Evolutionary conservation across 2,329 filamentous ascomycete species (phyloP).

Genomic region (Ophiocordyceps polyrhachis-furcata): DNA sequence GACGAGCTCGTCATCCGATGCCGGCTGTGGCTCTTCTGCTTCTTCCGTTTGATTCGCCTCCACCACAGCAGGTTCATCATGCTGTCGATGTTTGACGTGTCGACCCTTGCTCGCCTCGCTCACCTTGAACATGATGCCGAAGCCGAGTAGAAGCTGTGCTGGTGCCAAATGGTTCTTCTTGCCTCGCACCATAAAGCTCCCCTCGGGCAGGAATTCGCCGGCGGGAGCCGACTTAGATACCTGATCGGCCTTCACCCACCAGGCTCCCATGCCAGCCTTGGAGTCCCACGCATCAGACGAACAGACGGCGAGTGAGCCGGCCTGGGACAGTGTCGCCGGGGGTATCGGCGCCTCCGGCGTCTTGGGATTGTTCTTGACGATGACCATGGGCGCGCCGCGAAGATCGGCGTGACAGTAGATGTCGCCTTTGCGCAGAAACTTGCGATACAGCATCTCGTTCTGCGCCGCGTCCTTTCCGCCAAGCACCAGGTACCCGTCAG

Average conservation of each 20-base stretch:
- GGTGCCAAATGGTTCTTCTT: conserved; percentile 86
- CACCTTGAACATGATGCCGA: conserved; percentile 73
- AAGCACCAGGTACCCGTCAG: conserved; percentile 83
- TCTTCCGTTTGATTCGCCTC: not conserved
- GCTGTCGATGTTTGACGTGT: conserved; percentile 49
- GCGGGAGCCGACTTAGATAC: conserved; percentile 68
- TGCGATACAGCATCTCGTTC: conserved; percentile 78
- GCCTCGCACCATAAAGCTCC: conserved; percentile 64
- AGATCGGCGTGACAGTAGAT: conserved; percentile 84
- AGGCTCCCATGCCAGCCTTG: conserved; percentile 87
- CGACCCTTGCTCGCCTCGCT: conserved; percentile 71
- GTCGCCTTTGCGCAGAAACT: conserved; percentile 74
- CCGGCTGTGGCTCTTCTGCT: not conserved
- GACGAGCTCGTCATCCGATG: not conserved
- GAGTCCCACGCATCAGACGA: conserved; percentile 88
- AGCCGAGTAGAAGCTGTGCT: conserved; percentile 69
- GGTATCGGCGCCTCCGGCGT: conserved; percentile 74
- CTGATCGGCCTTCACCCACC: conserved; percentile 85
- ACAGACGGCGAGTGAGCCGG: conserved; percentile 67
- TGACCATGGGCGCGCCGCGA: conserved; percentile 62
- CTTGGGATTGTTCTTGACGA: conserved; percentile 73
- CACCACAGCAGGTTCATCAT: conserved; percentile 8
- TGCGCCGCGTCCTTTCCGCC: conserved; percentile 79
- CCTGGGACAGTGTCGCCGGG: conserved; percentile 78
- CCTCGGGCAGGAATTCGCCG: conserved; percentile 63